These are phyloP conservation scores for Geranium brycei DNA, from an alignment of 345 rosid genomes.

Conservation along the genomic window DNA sequence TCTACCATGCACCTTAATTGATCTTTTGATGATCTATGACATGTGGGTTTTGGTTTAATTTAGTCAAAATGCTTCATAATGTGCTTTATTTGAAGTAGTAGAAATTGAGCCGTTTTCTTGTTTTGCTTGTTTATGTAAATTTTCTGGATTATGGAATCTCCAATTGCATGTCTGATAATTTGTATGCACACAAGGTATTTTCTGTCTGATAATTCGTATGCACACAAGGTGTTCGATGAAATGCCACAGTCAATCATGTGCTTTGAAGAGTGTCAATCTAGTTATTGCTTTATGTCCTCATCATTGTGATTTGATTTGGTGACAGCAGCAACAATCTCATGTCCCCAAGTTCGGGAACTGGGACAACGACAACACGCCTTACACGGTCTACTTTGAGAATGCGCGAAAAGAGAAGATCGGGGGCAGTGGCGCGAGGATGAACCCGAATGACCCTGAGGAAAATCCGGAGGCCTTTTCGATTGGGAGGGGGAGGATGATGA, in stretches of 20 bases:
- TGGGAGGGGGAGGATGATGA: slow-evolving; percentile 7
- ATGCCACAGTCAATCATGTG: background rate
- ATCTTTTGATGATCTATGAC: background rate
- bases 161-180: too few species aligned
- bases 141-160: too few species aligned
- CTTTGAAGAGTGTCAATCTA: background rate
- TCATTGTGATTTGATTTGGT: background rate
- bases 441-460: slow-evolving; percentile 47
- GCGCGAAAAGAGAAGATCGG: slow-evolving; percentile 34
- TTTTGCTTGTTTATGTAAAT: too few species aligned
- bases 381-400: slow-evolving; percentile 5
- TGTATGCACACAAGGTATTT: too few species aligned
- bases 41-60: background rate
- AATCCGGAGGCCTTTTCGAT: slow-evolving; percentile 32
- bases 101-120: too few species aligned
- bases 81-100: too few species aligned
- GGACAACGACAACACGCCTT: too few species aligned
- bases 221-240: too few species aligned
- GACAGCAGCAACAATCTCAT: slow-evolving; percentile 19
- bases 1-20: too few species aligned
- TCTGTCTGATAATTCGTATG: too few species aligned
- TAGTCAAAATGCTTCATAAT: background rate
- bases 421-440: slow-evolving; percentile 16
- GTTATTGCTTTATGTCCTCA: background rate
- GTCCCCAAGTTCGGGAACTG: too few species aligned